Conservation (phyloP, 2,329 filamentous ascomycete species). For the Fusarium musae region DNA sequence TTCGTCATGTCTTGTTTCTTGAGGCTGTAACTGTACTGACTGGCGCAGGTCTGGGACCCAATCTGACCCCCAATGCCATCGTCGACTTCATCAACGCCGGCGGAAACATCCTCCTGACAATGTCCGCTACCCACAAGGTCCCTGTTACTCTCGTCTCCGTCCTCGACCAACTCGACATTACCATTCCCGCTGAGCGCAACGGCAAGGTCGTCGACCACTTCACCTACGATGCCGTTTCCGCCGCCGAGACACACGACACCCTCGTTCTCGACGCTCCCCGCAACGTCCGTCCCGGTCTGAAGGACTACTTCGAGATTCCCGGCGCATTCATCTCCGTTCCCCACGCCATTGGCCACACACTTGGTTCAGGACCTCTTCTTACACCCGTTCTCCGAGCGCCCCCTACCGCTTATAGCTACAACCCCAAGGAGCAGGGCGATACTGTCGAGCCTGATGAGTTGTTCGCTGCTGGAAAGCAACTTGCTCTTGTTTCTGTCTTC, state of each 20-base stretch:
- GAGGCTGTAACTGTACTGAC: conserved; percentile 16
- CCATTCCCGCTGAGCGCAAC: conserved; percentile 85
- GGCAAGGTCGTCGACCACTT: conserved; percentile 94
- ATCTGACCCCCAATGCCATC: conserved; percentile 84
- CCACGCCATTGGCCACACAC: conserved; percentile 79
- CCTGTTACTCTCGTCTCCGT: conserved; percentile 80
- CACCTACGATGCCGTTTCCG: conserved; percentile 83
- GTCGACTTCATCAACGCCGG: conserved; percentile 91
- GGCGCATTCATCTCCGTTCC: conserved; percentile 80
- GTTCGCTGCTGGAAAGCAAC: conserved; percentile 85
- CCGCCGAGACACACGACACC: conserved; percentile 87
- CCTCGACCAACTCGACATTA: conserved; percentile 88
- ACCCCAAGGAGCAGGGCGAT: conserved; percentile 84
- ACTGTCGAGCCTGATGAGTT: conserved; percentile 76
- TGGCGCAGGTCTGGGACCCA: conserved; percentile 80
- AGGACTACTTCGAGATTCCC: conserved; percentile 75
- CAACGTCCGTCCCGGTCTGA: conserved; percentile 73
- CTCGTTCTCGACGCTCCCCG: conserved; percentile 79
- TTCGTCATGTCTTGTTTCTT: conserved; percentile 50
- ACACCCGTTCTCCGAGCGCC: conserved; percentile 85
- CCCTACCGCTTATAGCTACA: conserved; percentile 90
- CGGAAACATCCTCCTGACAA: conserved; percentile 89
- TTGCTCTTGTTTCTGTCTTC: conserved; percentile 84
- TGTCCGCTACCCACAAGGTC: conserved; percentile 77
- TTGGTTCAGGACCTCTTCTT: conserved; percentile 82